Conservation (phyloP, 306 rosid genomes). For the Cyclanthera cordifolia region DNA sequence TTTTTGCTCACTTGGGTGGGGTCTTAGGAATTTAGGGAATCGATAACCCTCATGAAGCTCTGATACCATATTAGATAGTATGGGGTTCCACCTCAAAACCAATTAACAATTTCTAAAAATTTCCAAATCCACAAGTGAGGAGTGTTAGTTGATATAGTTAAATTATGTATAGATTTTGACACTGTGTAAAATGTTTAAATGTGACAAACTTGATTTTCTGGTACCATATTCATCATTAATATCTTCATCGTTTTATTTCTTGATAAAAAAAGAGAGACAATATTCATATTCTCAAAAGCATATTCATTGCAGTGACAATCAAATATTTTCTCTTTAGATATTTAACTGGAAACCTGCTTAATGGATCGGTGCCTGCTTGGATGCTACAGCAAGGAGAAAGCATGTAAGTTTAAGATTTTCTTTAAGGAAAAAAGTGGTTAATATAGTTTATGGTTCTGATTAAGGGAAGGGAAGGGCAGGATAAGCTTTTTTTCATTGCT, state of each 20-base stretch:
- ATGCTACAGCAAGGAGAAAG: constrained; percentile 6
- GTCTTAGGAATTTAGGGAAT: too few relatives aligned
- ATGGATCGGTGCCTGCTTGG: constrained; percentile 35
- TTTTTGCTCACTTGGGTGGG: too few relatives aligned
- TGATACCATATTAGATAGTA: too few relatives aligned
- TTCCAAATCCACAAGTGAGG: too few relatives aligned
- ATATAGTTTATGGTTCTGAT: not conserved
- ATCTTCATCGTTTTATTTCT: not conserved
- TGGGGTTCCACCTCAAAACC: too few relatives aligned
- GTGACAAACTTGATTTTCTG: not conserved
- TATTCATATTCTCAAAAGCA: not conserved
- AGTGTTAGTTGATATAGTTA: too few relatives aligned
- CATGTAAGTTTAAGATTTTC: constrained; percentile 22
- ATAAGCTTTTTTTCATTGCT: not conserved
- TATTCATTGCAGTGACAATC: not conserved
- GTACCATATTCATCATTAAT: not conserved
- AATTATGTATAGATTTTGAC: not conserved
- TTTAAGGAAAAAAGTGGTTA: not conserved
- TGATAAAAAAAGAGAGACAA: not conserved
- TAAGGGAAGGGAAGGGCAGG: not conserved
- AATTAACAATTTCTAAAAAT: too few relatives aligned
- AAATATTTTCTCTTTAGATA: constrained; percentile 19
- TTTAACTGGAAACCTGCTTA: constrained; percentile 30
- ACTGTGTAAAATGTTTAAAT: not conserved
- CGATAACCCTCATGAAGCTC: too few relatives aligned